Evolutionary conservation across 305 asterid species (phyloP), one percentile per base, ranked within the genome.

Genomic region (Coffea humblotiana): DNA sequence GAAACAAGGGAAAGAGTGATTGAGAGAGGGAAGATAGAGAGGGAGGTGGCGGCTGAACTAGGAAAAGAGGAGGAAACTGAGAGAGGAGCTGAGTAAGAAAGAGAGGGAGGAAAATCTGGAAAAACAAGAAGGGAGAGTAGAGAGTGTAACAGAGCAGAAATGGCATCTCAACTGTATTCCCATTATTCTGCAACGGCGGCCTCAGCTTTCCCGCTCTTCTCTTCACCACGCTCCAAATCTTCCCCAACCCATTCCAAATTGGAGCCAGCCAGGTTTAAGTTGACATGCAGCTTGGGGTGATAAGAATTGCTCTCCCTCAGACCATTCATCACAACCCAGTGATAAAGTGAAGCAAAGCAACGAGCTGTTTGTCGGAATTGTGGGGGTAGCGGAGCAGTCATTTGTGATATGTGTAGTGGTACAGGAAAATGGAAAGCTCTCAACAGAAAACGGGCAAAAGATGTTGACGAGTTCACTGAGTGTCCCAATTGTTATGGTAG

Each of bases 341-440:
- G 83, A 83, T 75, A 78, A 80, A 78, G 83, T 88, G 93, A 91
- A 75, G 90, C 91, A 83, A 89, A 87, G 71, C 96, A 88, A 76
- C 89, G 83, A 60, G 83, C 95, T 29, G 95, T 79, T 14, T 95
- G 98, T 85, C 96, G 96, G 67, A 95, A 95, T 66, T 95, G 98
- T 80, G 84, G 88, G 80, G 99, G 98, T 82, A 92, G 95, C 78
- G 99, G 99, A n/a, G 98, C 99, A 77, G 77, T 95, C 69, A 90
- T 95, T 68, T 95, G 97, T 90, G 99, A 93, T 87, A 95, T 95
- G 99, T 95, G 99, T 87, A 98, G 99, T 87, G 99, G 99, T 86
- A 93, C 99, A 83, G 99, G 99, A 88, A 95, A 95, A 89, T 95
- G 99, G 99, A 95, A 95, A 86, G 99, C 99, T 75, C 90, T 95